Conservation (phyloP, 2,329 filamentous ascomycete species). For the Claviceps africana region DNA sequence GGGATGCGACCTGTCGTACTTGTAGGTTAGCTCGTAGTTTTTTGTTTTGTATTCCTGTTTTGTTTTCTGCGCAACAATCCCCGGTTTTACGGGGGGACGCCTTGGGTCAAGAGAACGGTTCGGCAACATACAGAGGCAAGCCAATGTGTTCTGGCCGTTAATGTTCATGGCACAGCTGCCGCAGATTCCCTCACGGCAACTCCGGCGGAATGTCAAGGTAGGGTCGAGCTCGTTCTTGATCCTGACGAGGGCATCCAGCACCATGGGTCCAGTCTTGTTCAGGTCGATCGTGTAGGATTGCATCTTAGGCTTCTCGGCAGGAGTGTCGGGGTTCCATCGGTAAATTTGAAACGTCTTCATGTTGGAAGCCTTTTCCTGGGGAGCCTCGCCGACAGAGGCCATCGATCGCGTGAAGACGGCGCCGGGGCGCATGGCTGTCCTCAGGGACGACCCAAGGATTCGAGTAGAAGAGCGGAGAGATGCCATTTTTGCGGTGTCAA, state of each 20-base stretch:
- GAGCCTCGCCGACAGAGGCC: conserved; percentile 43
- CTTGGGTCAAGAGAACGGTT: no score
- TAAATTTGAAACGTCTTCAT: conserved; percentile 98
- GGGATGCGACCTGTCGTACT: conserved; percentile 68
- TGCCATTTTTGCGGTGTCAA: conserved; percentile 33
- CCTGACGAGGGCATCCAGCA: conserved; percentile 87
- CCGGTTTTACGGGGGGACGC: no score
- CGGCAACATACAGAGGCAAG: conserved; percentile 76
- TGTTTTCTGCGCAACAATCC: neutral
- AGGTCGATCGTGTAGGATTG: conserved; percentile 89
- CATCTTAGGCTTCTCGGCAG: conserved; percentile 86
- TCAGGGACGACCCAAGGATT: conserved; percentile 33
- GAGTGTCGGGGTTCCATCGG: conserved; percentile 93
- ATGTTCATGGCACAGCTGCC: conserved; percentile 99
- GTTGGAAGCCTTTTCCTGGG: conserved; percentile 47
- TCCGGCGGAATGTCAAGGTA: conserved; percentile 87
- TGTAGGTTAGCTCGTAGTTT: neutral
- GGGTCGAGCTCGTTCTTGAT: conserved; percentile 99
- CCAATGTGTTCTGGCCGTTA: conserved; percentile 93
- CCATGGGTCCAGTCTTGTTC: conserved; percentile 98
- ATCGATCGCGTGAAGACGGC: conserved; percentile 36
- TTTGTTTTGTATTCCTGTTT: neutral
- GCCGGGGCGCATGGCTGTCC: conserved; percentile 24
- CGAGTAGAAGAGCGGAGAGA: conserved; percentile 45
- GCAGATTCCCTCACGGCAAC: conserved; percentile 96